These are phyloP conservation scores for Ailanthus altissimus DNA, from an alignment of 345 rosid genomes.

Conservation along the genomic window DNA sequence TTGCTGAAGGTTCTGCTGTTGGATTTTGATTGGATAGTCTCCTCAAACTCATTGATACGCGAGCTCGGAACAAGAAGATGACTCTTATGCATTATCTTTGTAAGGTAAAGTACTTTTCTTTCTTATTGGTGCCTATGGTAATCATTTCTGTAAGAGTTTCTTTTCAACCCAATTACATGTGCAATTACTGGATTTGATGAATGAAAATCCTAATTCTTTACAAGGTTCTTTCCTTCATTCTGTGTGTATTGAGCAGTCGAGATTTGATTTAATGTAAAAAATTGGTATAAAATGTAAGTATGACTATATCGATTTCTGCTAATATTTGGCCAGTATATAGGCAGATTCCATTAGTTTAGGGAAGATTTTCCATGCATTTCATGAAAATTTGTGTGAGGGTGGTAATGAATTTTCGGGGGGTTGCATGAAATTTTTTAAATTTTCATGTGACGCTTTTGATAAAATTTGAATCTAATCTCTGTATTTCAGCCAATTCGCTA, in stretches of 20 bases:
- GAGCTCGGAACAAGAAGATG: slow-evolving; percentile 78
- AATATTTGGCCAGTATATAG: not conserved
- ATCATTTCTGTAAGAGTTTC: not conserved
- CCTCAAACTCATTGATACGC: slow-evolving; percentile 83
- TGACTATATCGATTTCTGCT: not conserved
- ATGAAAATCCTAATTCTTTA: not conserved
- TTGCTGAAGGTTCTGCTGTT: slow-evolving; percentile 71
- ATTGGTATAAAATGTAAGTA: not conserved
- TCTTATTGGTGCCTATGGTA: not conserved
- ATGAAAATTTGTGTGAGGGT: not conserved
- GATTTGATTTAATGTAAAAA: not conserved
- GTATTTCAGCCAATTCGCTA: not conserved
- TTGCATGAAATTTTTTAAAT: not conserved
- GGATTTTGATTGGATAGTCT: slow-evolving; percentile 94
- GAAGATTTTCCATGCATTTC: not conserved
- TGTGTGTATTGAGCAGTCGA: not conserved
- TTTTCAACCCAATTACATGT: not conserved
- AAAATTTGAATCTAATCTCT: not conserved
- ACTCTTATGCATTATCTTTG: slow-evolving; percentile 95
- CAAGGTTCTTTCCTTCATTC: not conserved
- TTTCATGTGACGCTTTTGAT: not conserved
- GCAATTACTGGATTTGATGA: slow-evolving; percentile 6
- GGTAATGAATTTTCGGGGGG: not conserved
- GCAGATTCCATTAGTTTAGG: not conserved
- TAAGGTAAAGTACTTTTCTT: slow-evolving; percentile 48